phyloP scores from a whole-genome alignment of 2,329 filamentous ascomycete genomes.

The Pseudocercospora vitis region DNA sequence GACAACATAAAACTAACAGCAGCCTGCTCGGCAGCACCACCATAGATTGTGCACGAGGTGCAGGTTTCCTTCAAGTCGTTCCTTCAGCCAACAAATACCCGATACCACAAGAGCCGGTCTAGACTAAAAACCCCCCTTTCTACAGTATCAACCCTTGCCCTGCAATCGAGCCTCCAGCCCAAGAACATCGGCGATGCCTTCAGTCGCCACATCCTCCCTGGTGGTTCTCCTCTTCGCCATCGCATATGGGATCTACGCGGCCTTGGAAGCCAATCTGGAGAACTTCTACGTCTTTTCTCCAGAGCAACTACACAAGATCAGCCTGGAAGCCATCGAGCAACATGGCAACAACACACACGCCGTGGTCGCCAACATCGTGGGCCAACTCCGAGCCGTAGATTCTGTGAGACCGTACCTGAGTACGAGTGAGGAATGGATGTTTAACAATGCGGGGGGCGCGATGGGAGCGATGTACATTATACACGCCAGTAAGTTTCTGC shows the following conservation, averaged over 20 bases:
- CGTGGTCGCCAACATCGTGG: conserved; percentile 69
- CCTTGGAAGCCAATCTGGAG: conserved; percentile 55
- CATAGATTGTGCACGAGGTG: no score
- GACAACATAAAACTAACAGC: background rate
- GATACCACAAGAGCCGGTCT: background rate
- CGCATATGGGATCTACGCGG: conserved; percentile 55
- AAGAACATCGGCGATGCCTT: conserved; percentile 7
- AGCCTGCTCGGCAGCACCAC: background rate
- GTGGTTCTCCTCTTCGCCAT: conserved; percentile 57
- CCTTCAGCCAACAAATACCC: background rate
- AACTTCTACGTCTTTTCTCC: conserved; percentile 74
- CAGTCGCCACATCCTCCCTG: conserved; percentile 45
- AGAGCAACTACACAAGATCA: conserved; percentile 66
- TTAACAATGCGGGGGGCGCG: conserved; percentile 87
- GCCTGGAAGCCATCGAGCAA: conserved; percentile 62
- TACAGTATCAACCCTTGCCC: no score
- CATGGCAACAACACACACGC: conserved; percentile 74
- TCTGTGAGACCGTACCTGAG: conserved; percentile 54
- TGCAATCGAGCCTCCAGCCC: no score
- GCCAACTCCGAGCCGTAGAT: conserved; percentile 59
- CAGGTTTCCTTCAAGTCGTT: conserved; percentile 5
- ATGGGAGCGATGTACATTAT: conserved; percentile 93
- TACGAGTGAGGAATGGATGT: conserved; percentile 76
- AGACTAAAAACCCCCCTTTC: no score
- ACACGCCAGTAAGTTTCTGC: conserved; percentile 66